A percentile compares a stretch with the other conserved stretches of the same genome.
These are phyloP conservation scores for Verruconis gallopava DNA, from an alignment of 2,329 filamentous ascomycete genomes.

Conservation along the genomic window DNA sequence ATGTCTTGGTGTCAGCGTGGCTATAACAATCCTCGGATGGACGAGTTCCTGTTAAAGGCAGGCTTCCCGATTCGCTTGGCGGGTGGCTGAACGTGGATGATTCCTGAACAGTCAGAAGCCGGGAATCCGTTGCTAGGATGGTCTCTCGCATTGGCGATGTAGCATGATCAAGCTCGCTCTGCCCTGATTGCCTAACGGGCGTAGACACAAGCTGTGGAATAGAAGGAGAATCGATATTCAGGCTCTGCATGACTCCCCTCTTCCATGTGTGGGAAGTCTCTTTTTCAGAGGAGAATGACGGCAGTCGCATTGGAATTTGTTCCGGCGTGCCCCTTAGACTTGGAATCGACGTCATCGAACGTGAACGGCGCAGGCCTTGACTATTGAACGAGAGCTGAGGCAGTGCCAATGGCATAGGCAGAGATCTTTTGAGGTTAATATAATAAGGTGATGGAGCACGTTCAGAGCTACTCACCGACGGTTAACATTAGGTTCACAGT, in stretches of 20 bases:
- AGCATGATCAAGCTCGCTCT: neutral
- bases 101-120: neutral
- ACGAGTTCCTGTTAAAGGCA: too few relatives aligned
- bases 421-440: too few relatives aligned
- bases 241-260: conserved; percentile 6
- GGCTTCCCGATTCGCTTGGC: too few relatives aligned
- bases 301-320: conserved; percentile 4
- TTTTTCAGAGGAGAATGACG: conserved; percentile 1
- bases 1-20: neutral
- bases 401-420: too few relatives aligned
- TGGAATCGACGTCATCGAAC: neutral
- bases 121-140: neutral
- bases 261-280: conserved; percentile 6
- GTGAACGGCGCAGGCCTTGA: neutral
- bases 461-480: too few relatives aligned
- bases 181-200: neutral
- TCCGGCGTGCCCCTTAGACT: neutral
- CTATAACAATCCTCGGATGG: conserved; percentile 1
- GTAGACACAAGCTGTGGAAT: neutral
- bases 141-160: neutral
- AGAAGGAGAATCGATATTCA: conserved; percentile 7
- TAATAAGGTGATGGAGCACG: too few relatives aligned
- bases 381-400: neutral
- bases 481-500: too few relatives aligned
- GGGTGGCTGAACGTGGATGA: too few relatives aligned